A percentile compares a stretch with the other conserved stretches of the same genome.
Conservation (phyloP, 768 basidiomycete species). For the Leucocoprinus birnbaumii region DNA sequence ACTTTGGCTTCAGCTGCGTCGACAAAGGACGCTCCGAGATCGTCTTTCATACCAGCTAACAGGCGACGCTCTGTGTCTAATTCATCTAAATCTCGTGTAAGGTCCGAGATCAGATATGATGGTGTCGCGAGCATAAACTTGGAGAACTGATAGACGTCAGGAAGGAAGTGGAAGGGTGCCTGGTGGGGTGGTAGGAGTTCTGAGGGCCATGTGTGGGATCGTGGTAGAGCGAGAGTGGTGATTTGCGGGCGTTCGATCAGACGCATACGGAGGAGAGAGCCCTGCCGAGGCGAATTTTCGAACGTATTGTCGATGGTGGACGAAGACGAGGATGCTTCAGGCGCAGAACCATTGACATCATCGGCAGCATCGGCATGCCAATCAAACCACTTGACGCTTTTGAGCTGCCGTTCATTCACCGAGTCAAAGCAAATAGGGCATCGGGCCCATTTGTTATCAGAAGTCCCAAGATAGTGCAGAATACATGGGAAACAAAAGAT, state of each 20-base stretch:
- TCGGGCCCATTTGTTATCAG: constrained; percentile 86
- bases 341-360: constrained; percentile 24
- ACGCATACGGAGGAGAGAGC: constrained; percentile 75
- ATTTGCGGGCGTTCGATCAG: constrained; percentile 92
- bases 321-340: constrained; percentile 45
- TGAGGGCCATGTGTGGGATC: constrained; percentile 91
- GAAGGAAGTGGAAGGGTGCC: constrained; percentile 94
- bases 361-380: constrained; percentile 34
- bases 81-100: constrained; percentile 70
- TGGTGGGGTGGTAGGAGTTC: constrained; percentile 89
- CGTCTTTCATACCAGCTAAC: constrained; percentile 67
- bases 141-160: constrained; percentile 82
- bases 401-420: constrained; percentile 85
- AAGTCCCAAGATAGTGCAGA: constrained; percentile 82
- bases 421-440: constrained; percentile 98
- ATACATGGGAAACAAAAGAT: constrained; percentile 96
- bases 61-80: constrained; percentile 67
- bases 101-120: constrained; percentile 71
- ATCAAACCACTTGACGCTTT: constrained; percentile 90
- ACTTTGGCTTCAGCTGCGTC: constrained; percentile 77
- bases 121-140: constrained; percentile 98
- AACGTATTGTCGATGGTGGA: constrained; percentile 30
- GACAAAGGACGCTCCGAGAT: constrained; percentile 76
- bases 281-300: constrained; percentile 42
- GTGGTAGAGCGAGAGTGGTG: constrained; percentile 91